Conservation (phyloP, 345 rosid genomes). For the Firmiana major region DNA sequence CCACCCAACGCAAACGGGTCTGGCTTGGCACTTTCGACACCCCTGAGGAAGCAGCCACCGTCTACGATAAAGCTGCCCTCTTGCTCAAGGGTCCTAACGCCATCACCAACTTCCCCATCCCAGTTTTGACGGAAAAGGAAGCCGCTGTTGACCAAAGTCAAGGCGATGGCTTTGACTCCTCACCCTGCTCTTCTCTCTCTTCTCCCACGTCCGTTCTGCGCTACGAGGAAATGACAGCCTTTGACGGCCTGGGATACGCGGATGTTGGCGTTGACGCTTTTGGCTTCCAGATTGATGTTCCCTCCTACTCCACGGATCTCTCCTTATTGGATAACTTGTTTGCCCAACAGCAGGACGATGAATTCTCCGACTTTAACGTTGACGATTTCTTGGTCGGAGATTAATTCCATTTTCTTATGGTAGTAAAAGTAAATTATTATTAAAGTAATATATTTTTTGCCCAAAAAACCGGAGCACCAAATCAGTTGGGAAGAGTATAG, state of each 20-base stretch:
- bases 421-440: no score
- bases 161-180: neutral
- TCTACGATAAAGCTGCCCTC: constrained; percentile 79
- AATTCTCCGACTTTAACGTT: neutral
- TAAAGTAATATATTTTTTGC: no score
- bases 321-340: neutral
- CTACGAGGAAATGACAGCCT: neutral
- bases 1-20: constrained; percentile 51
- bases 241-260: neutral
- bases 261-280: neutral
- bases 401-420: neutral
- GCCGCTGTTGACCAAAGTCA: neutral
- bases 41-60: constrained; percentile 87
- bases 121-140: constrained; percentile 15
- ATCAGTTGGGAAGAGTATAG: neutral
- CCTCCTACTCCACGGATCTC: neutral
- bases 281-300: neutral
- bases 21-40: constrained; percentile 90
- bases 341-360: neutral
- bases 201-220: neutral
- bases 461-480: no score
- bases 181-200: neutral
- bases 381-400: neutral
- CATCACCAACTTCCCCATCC: constrained; percentile 53
- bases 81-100: constrained; percentile 84